Conservation (phyloP, 192 early-diverging fungal genomes). For the Funneliformis mosseae region DNA sequence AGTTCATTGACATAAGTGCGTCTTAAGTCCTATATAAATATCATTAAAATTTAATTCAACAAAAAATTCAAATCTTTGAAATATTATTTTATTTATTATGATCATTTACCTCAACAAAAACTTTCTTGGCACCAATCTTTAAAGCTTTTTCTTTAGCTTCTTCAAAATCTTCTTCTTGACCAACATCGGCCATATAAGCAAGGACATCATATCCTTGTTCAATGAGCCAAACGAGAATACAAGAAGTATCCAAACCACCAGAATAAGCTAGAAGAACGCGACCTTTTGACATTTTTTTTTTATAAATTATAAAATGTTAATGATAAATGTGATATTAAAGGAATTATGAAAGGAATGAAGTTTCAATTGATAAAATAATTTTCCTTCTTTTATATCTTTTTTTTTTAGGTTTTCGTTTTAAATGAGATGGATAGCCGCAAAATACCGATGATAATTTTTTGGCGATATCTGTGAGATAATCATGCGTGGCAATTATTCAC, state of each 20-base stretch:
- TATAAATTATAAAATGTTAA: neutral
- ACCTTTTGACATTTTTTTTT: constrained; percentile 68
- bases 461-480: no score
- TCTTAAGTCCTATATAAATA: constrained; percentile 77
- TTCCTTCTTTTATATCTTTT: neutral
- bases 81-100: neutral
- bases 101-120: constrained; percentile 82
- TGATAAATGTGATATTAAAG: neutral
- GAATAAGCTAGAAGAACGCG: constrained; percentile 95
- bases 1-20: constrained; percentile 91
- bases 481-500: no score
- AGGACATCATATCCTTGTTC: constrained; percentile 98
- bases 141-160: constrained; percentile 92
- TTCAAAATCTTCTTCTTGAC: constrained; percentile 99
- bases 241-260: constrained; percentile 98
- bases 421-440: neutral
- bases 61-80: neutral
- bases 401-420: neutral
- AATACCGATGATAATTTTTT: neutral
- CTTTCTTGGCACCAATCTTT: constrained; percentile 88
- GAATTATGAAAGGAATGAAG: neutral
- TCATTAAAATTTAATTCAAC: neutral
- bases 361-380: neutral
- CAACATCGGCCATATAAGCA: constrained; percentile 97
- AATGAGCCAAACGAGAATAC: constrained; percentile 98